Base-by-base conservation (phyloP, 2,329 filamentous ascomycete species). In the Aspergillus proliferans region DNA sequence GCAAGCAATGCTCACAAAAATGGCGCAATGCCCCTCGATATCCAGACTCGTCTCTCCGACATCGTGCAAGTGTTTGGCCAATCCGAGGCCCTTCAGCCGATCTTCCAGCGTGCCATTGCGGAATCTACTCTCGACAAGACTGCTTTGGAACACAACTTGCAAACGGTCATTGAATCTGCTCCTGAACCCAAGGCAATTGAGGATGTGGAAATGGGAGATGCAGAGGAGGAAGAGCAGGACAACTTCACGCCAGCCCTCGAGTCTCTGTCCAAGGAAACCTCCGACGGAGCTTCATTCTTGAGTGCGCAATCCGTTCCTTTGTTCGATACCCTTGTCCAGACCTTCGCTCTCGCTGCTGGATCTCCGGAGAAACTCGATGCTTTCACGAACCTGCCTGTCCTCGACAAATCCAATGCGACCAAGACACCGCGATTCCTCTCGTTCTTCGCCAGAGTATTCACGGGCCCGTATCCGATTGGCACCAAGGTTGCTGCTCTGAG, bases 361-460 rank as follows among this genome's bases (percentile, higher is more conserved):
- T 65, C 61, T 14, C 51, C 65, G 18, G 53, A 64, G 14, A 62
- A 57, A 19, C 36, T 70, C n/a, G 58, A 63, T 4, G 50, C 57
- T 24, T 71, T 75, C 51, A 53, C 59, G n/a, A 57, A 61, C 6
- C 52, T 75, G n/a, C 60, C 66, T 21, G 55, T 72, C 21, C 71
- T 69, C 47, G 64, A 53, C 46, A 69, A 64, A 36, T 41, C 56
- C 2, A 52, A 60, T 14, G 83, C 82, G 1, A 69, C 80, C 30
- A 77, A 80, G 43, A 77, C 82, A 33, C 79, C 83, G 36, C 81
- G 87, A 19, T 90, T 86, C 59, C 73, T 90, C 49, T 85, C 83
- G 14, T 92, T 95, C 66, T 84, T 92, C 56, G 76, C 85, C 49
- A 80, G 84, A 47, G 80, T 89, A 14, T 90, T 87, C 82, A 87